A percentile compares a stretch with the other conserved stretches of the same genome.
These are phyloP conservation scores for Melaleuca alternifolia DNA, from an alignment of 345 rosid genomes.

Conservation along the genomic window DNA sequence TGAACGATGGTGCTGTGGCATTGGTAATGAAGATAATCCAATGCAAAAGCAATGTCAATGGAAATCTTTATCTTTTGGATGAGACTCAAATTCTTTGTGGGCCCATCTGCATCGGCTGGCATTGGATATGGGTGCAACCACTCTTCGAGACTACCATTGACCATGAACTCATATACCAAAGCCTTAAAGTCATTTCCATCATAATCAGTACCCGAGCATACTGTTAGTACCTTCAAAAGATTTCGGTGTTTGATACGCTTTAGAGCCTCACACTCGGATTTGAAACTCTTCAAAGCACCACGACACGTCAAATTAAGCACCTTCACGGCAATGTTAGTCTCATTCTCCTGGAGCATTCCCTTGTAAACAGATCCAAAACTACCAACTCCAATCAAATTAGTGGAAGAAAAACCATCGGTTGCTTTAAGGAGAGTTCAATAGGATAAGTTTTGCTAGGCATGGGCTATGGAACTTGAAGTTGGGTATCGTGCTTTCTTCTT, in stretches of 20 bases:
- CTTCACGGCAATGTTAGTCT: neutral
- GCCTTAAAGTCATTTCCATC: neutral
- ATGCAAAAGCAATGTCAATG: conserved; percentile 1
- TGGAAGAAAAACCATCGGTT: neutral
- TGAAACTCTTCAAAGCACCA: neutral
- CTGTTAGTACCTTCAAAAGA: neutral
- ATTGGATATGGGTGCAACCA: neutral
- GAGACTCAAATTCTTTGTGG: neutral
- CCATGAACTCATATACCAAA: neutral
- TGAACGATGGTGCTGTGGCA: conserved; percentile 5
- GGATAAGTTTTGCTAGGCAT: neutral
- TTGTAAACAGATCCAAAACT: neutral
- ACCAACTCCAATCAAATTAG: neutral
- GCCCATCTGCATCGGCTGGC: neutral
- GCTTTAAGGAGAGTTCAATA: neutral
- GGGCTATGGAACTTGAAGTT: neutral
- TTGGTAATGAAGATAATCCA: conserved; percentile 10
- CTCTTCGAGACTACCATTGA: neutral
- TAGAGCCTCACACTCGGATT: neutral
- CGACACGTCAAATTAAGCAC: neutral
- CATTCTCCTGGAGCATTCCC: neutral
- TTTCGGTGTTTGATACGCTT: neutral
- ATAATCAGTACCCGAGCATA: neutral
- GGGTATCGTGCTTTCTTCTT: neutral
- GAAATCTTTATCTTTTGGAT: neutral